Base-by-base conservation (phyloP, 371 early-diverging fungal genomes). In the Mucor mucedo region DNA sequence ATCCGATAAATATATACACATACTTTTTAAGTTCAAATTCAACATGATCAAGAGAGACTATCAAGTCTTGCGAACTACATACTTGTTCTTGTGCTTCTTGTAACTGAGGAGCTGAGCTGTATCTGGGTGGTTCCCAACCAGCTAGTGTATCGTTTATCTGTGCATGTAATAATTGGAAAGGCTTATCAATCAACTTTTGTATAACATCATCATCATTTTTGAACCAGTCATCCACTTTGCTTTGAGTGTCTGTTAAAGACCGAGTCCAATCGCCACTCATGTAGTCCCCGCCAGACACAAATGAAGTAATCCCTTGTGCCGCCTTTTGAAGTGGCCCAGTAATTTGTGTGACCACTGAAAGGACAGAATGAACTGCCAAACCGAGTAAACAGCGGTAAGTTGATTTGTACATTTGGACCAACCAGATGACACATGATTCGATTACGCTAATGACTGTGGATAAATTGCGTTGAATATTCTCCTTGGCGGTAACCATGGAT, bases 351-450 rank as follows among this genome's bases (percentile, higher is more conserved):
- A 73, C 63, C 0, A 71, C 45, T 0, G 69, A 61, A 2, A 78
- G 52, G 2, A 70, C 49, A 2, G 69, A 55, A 27, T 72, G 67
- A 44, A 81, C 44, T 21, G 77, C 71, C 2, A 81, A 61, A 1
- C 60, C 66, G 3, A 81, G 40, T 9, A 81, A 50, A 44, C 82
- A 81, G 8, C 73, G 77, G 35, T 69, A 76, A 6, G 68, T 73
- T 2, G 78, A 74, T 48, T 77, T 76, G 63, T 81, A 81, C 13
- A 65, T 53, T 6, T 48, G 57, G 28, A 76, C 56, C 1, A 76
- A 38, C 73, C 73, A 81, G 0, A 68, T n/a, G 5, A 77, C 10
- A 28, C 55, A 41, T 2, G 41, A 57, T 58, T 79, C 60, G 14
- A 75, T 8, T 2, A 71, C 49, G 8, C 38, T 52, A 2, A 75